Evolutionary conservation across 1,139 yeast genomes (phyloP).

Genomic region (Pichia sp.): DNA sequence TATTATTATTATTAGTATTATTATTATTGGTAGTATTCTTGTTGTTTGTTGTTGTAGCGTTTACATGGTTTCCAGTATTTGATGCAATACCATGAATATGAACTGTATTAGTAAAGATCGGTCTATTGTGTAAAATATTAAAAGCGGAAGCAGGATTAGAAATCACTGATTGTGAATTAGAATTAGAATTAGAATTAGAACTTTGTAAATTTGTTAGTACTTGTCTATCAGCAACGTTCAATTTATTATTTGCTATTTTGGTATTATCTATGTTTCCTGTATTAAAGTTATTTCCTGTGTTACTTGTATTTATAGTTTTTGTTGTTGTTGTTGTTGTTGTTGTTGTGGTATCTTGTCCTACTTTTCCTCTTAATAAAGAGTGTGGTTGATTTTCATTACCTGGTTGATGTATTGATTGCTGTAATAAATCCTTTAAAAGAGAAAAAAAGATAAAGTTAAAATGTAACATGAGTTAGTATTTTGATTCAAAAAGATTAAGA

Average conservation of each 20-base stretch:
- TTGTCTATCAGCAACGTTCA: constrained; percentile 1
- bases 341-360: not conserved
- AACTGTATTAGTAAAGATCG: constrained; percentile 6
- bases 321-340: not conserved
- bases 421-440: constrained; percentile 17
- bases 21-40: not conserved
- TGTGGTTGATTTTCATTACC: constrained; percentile 24
- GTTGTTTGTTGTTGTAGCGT: not conserved
- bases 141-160: not conserved
- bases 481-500: not conserved
- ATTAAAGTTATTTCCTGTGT: no score
- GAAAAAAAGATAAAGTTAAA: not conserved
- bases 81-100: constrained; percentile 15
- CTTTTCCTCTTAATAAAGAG: constrained; percentile 1
- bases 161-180: no score
- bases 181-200: constrained; percentile 1
- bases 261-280: no score
- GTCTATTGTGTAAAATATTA: constrained; percentile 2
- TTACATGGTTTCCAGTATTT: not conserved
- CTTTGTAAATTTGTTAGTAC: constrained; percentile 6
- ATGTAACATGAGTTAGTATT: not conserved
- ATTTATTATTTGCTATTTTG: no score
- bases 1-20: no score
- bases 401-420: constrained; percentile 2
- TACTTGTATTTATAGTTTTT: no score